Evolutionary conservation across 768 basidiomycete species (phyloP).

Genomic region (Psilocybe subaeruginosa): DNA sequence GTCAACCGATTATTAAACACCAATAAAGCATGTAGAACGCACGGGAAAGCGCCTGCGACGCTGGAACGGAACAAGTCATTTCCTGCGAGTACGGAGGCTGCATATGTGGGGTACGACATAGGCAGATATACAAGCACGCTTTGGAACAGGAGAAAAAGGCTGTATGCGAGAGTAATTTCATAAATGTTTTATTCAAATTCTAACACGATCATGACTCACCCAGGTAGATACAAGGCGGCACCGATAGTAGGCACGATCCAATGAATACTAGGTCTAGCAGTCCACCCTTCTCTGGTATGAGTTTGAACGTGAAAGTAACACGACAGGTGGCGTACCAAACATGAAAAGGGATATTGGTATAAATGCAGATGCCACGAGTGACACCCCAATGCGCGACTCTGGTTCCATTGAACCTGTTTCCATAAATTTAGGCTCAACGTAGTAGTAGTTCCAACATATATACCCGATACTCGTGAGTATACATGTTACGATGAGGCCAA

Average conservation of each 20-base stretch:
- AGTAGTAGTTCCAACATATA: slow-evolving; percentile 8
- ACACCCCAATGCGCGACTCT: neutral
- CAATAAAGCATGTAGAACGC: neutral
- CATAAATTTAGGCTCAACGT: slow-evolving; percentile 4
- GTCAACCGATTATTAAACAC: neutral
- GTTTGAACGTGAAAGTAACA: neutral
- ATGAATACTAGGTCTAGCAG: neutral
- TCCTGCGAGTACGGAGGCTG: slow-evolving; percentile 4
- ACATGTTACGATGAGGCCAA: slow-evolving; percentile 5
- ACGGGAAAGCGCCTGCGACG: slow-evolving; percentile 6
- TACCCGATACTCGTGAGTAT: slow-evolving; percentile 6
- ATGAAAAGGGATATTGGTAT: slow-evolving; percentile 1
- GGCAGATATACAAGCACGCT: slow-evolving; percentile 5
- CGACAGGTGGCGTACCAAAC: neutral
- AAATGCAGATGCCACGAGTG: neutral
- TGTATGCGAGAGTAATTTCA: neutral
- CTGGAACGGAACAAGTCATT: slow-evolving; percentile 3
- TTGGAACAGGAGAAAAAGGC: slow-evolving; percentile 3
- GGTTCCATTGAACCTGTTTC: neutral
- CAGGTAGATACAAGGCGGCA: slow-evolving; percentile 6
- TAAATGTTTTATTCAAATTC: neutral
- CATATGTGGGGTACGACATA: slow-evolving; percentile 3
- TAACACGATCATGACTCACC: neutral
- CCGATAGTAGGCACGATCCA: slow-evolving; percentile 8
- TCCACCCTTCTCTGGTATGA: neutral